These are phyloP conservation scores for Beauveria brongniartii DNA, from an alignment of 2,329 filamentous ascomycete species.

Conservation along the genomic window DNA sequence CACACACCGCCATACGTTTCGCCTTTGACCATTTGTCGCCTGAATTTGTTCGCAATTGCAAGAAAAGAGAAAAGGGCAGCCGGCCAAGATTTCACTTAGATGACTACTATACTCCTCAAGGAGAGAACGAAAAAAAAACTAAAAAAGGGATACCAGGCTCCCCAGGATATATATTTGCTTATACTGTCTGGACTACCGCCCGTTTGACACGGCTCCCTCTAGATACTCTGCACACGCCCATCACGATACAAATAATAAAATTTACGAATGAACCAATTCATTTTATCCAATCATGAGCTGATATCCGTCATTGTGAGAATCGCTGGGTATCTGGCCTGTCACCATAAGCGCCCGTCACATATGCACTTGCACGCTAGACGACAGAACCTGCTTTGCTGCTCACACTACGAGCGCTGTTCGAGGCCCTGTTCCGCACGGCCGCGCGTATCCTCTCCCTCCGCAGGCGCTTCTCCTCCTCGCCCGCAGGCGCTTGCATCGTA, in stretches of 20 bases:
- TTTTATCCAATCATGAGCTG: not conserved
- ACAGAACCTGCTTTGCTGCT: slow-evolving; percentile 13
- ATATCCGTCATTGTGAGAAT: not conserved
- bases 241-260: slow-evolving; percentile 3
- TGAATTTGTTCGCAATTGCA: not conserved
- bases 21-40: not conserved
- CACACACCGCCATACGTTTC: not conserved
- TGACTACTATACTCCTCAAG: slow-evolving; percentile 4
- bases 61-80: not conserved
- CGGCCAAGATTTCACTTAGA: slow-evolving; percentile 9
- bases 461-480: slow-evolving; percentile 14
- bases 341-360: not conserved
- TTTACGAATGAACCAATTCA: not conserved
- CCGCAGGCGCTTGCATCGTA: slow-evolving; percentile 10
- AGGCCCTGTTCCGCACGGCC: slow-evolving; percentile 19
- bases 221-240: slow-evolving; percentile 11
- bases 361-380: not conserved
- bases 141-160: slow-evolving; percentile 8
- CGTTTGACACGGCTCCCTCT: slow-evolving; percentile 4
- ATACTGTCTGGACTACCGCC: not conserved
- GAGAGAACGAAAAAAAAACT: not conserved
- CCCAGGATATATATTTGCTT: not conserved
- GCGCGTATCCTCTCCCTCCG: slow-evolving; percentile 20
- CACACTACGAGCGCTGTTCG: slow-evolving; percentile 9
- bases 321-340: not conserved